Evolutionary conservation across 139 green algal genomes (phyloP).

Genomic region (Tetratostichococcus sp.): DNA sequence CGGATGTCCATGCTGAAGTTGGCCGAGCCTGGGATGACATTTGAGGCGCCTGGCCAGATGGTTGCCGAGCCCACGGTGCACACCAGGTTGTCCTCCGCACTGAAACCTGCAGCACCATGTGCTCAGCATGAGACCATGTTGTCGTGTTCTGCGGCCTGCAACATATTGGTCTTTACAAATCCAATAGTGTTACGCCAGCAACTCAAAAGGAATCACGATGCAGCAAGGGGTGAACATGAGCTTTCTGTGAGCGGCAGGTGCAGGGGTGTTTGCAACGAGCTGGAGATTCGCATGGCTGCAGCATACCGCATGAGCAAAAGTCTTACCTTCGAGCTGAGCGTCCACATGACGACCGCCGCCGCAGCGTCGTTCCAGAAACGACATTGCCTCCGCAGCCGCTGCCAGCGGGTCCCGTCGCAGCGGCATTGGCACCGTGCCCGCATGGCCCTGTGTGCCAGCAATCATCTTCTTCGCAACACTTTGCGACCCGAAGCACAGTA

Average conservation of each 20-base stretch:
- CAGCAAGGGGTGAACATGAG: no score
- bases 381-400: slow-evolving; percentile 63
- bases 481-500: no score
- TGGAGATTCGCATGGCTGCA: no score
- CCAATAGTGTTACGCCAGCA: no score
- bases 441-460: slow-evolving; percentile 81
- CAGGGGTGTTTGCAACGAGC: no score
- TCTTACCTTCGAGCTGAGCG: slow-evolving; percentile 8
- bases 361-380: slow-evolving; percentile 63
- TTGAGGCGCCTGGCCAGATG: slow-evolving; percentile 74
- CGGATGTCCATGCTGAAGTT: slow-evolving; percentile 73
- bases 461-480: no score
- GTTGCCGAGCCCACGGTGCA: slow-evolving; percentile 84
- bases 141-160: no score
- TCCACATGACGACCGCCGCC: slow-evolving; percentile 23
- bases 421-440: slow-evolving; percentile 89
- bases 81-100: slow-evolving; percentile 54
- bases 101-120: not conserved
- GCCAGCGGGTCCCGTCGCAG: slow-evolving; percentile 68
- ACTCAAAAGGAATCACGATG: no score
- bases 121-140: no score
- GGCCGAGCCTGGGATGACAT: slow-evolving; percentile 77
- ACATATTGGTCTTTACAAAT: no score
- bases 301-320: no score
- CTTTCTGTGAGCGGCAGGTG: no score